Evolutionary conservation across 805 yeast genomes (phyloP).

Genomic region (Tetrapisispora iriomotensis): DNA sequence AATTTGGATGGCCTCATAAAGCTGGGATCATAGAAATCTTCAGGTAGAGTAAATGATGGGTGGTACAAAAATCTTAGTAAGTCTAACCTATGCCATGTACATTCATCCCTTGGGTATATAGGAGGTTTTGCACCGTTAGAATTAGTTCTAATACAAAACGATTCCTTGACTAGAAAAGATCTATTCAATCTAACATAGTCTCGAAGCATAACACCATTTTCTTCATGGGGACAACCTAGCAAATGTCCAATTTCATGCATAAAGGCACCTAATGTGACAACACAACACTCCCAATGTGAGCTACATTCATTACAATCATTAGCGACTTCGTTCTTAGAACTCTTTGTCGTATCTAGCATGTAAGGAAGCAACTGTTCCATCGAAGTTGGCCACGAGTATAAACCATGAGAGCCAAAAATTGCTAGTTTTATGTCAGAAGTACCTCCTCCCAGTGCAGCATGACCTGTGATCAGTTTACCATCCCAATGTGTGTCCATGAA

Average conservation of each 20-base stretch:
- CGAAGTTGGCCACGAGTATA: slow-evolving; percentile 87
- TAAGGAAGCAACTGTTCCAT: slow-evolving; percentile 59
- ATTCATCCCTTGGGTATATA: slow-evolving; percentile 53
- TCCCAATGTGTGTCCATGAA: slow-evolving; percentile 86
- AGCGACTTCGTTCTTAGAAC: slow-evolving; percentile 63
- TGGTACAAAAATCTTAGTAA: slow-evolving; percentile 69
- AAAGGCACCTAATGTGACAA: slow-evolving; percentile 84
- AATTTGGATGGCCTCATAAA: slow-evolving; percentile 28
- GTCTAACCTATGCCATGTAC: slow-evolving; percentile 84
- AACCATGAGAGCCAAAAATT: slow-evolving; percentile 88
- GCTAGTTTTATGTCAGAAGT: slow-evolving; percentile 61
- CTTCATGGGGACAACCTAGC: slow-evolving; percentile 88
- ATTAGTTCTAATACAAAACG: slow-evolving; percentile 42
- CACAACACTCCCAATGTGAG: slow-evolving; percentile 80
- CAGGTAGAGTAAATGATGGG: slow-evolving; percentile 65
- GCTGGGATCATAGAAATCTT: slow-evolving; percentile 46
- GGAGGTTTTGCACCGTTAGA: slow-evolving; percentile 39
- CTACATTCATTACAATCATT: slow-evolving; percentile 82
- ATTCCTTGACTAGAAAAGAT: slow-evolving; percentile 67
- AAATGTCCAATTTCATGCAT: slow-evolving; percentile 93
- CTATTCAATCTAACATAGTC: slow-evolving; percentile 77
- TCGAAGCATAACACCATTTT: slow-evolving; percentile 80
- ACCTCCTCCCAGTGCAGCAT: slow-evolving; percentile 95
- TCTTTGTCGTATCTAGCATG: slow-evolving; percentile 59
- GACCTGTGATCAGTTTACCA: slow-evolving; percentile 51